Base-by-base conservation (phyloP, 345 rosid genomes). In the Citrus sp. region DNA sequence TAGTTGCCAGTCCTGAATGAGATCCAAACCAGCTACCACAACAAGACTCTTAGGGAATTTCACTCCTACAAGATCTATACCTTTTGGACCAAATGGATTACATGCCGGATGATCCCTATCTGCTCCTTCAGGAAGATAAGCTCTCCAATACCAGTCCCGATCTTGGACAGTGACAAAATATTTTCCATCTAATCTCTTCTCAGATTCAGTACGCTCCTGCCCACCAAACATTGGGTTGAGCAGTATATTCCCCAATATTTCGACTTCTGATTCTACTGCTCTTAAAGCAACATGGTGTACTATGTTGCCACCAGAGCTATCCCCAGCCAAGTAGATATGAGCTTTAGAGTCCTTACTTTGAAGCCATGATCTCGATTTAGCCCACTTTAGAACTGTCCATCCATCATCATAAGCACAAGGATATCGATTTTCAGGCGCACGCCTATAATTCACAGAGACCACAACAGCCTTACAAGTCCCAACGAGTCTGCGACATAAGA, bases 221-320 rank as follows among this genome's bases (percentile, higher is more conserved):
- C 98, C 98, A 14, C 98, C 94, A 84, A 95, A 95, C 97, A 95
- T 89, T 25, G 98, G 98, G 72, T 93, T 93, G 54, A 95, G 88
- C 81, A 92, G 77, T 78, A 95, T 90, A 80, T 88, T 92, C 6
- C 98, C 98, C 60, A 91, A 80, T 7, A 93, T 83, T 18, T 86
- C 76, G 3, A 90, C 85, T 54, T 92, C 98, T 0, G 91, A 86
- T 65, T 93, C 95, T 8, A 77, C 78, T 0, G 95, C 98, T 73
- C 85, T 91, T 61, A 85, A 72, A 46, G 97, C 97, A 73, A 95
- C 98, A 75, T 93, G 88, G 66, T 95, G 98, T 3, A 66, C 97
- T 2, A 95, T 95, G 82, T 95, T 95, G 60, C 98, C 98, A 13
- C 98, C 98, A 0, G 97, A 92, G 80, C 98, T 95, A 82, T 95